Conservation (phyloP, 1,284 basidiomycete species). For the Bjerkandera adusta region DNA sequence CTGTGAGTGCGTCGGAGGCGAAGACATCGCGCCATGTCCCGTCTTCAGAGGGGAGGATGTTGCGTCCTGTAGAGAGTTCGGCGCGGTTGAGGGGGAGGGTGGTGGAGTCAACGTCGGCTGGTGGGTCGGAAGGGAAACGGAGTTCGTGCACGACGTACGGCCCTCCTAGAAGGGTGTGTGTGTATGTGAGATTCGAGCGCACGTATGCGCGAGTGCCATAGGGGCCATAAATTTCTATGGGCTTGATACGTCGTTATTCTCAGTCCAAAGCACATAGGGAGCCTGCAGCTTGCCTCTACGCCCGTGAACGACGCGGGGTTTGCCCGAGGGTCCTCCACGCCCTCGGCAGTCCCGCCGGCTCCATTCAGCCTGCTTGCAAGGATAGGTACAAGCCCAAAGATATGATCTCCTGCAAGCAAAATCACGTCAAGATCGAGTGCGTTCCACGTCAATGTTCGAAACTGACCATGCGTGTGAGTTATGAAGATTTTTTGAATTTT, state of each 20-base stretch:
- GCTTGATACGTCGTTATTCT: slow-evolving; percentile 31
- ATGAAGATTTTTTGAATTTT: slow-evolving; percentile 87
- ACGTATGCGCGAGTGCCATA: slow-evolving; percentile 83
- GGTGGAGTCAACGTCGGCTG: slow-evolving; percentile 46
- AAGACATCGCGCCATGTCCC: slow-evolving; percentile 77
- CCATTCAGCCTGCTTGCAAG: slow-evolving; percentile 69
- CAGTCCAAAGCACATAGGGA: neutral
- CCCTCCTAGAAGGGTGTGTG: slow-evolving; percentile 66
- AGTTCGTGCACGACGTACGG: slow-evolving; percentile 92
- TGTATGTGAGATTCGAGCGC: slow-evolving; percentile 69
- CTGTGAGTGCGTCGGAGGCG: slow-evolving; percentile 55
- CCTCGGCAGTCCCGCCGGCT: slow-evolving; percentile 62
- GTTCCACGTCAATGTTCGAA: neutral
- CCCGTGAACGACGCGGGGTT: neutral
- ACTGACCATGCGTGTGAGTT: slow-evolving; percentile 86
- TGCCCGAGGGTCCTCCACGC: slow-evolving; percentile 55
- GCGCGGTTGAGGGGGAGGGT: slow-evolving; percentile 43
- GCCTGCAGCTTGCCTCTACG: neutral
- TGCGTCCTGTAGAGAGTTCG: slow-evolving; percentile 65
- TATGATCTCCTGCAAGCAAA: slow-evolving; percentile 71
- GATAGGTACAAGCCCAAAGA: slow-evolving; percentile 78
- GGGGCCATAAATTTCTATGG: slow-evolving; percentile 87
- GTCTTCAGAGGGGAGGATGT: slow-evolving; percentile 55
- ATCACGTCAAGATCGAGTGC: neutral
- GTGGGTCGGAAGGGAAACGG: slow-evolving; percentile 57